Base-by-base conservation (phyloP, 1,139 yeast genomes). In the Zygoascus meyerae region DNA sequence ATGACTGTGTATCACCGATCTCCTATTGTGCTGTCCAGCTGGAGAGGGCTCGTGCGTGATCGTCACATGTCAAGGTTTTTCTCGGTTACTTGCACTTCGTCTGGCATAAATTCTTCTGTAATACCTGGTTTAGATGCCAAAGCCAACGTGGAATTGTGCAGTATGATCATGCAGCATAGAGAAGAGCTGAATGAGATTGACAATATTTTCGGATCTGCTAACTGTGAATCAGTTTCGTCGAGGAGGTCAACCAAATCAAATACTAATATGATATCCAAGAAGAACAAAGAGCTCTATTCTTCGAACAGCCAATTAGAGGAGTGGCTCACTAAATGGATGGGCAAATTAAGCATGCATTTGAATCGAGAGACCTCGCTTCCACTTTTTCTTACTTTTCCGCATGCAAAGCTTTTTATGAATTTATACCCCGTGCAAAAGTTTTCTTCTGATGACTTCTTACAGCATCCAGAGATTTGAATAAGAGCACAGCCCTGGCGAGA, bases 321-420 rank as follows among this genome's bases (percentile, higher is more conserved):
- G 42, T 57, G 61, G 61, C 49, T 57, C 10, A 46, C 53, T 2
- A 57, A 56, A 43, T 57, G 61, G 61, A 53, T 54, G 52, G 59
- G 59, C 14, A 53, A 53, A 32, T 44, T 56, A 28, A 52, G 57
- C 1, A 55, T 54, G 10, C 56, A 51, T 40, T 46, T 57, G 39
- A 49, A 48, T 17, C 60, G 58, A 12, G 55, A 59, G 10, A 48
- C 54, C 2, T 56, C 59, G 57, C 55, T 55, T 46, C 61, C 61
- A 1, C 51, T 57, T 28, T 40, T 57, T 21, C 48, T 57, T 9
- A 56, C 61, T 7, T 55, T 57, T 39, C 61, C 55, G 40, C 56
- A 56, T 46, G 60, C 61, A 21, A 56, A 55, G 40, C 46, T 57
- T 34, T 56, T 57, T 42, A 47, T 57, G 17, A 57, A 57, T 35